Evolutionary conservation across 768 basidiomycete species (phyloP), one percentile per base, ranked within the genome.

Genomic region (Suillus americanus): DNA sequence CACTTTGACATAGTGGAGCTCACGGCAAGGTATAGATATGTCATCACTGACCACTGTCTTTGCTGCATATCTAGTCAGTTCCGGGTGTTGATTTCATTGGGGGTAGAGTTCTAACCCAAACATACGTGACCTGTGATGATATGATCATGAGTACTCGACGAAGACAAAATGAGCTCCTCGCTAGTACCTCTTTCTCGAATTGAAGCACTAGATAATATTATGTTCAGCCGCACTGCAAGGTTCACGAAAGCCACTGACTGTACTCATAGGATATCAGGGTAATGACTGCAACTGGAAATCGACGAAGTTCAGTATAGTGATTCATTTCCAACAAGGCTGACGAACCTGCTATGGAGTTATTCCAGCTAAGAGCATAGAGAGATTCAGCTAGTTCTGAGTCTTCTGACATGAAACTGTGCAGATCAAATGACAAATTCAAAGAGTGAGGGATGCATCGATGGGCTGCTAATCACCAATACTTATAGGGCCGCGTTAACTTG

Each of bases 151-250:
- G 57, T 40, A 13, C 25, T 59, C 12, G 40, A 41, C 57, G 12
- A 43, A 13, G 16, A 41, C 5, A 28, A 13, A 28, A 20, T 1
- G 6, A 28, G 18, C 25, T 30, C 16, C 25, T 3, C 28, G 20
- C 28, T 41, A n/a, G n/a, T n/a, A 59, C 57, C 57, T 59, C 57
- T 41, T 59, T 59, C 18, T 59, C 57, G 6, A 59, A n/a, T 12
- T 41, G 41, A 20, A 59, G 38, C 5, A 59, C 57, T 59, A 13
- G 28, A 30, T 20, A 8, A 13, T 28, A 18, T 38, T 1, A 41
- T 9, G 28, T 1, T 59, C 57, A 30, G 25, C 40, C 0, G 12
- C 10, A 41, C 6, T 20, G 3, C 57, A 59, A 41, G 6, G 18
- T 13, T 41, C 18, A 28, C 41, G 40, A 30, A 59, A 28, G 14